Evolutionary conservation across 2,329 filamentous ascomycete species (phyloP).

Genomic region (Metarhizium brunneum): DNA sequence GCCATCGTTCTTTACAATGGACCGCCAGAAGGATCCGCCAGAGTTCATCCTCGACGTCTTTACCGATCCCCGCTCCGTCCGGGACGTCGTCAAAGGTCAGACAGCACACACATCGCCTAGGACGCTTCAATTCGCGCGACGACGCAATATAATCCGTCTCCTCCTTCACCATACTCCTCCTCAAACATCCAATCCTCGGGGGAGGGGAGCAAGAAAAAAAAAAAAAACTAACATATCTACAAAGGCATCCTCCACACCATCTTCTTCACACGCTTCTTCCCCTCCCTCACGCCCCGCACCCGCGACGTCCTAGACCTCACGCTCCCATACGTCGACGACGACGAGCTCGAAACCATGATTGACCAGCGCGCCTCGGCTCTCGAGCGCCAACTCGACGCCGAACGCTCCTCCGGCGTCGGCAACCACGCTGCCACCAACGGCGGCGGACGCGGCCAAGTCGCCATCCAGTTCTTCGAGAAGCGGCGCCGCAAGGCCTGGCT

Average conservation of each 20-base stretch:
- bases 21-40: conserved; percentile 52
- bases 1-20: conserved; percentile 14
- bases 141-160: background rate
- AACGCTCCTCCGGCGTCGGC: conserved; percentile 30
- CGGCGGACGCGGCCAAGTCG: conserved; percentile 52
- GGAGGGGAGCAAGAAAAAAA: background rate
- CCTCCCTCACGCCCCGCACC: conserved; percentile 69
- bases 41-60: conserved; percentile 94
- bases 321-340: conserved; percentile 80
- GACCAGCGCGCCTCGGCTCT: conserved; percentile 76
- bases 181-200: background rate
- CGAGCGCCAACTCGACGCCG: conserved; percentile 63
- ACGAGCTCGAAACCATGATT: conserved; percentile 86
- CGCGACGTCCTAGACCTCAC: conserved; percentile 87
- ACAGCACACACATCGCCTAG: background rate
- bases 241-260: conserved; percentile 89
- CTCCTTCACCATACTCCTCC: background rate
- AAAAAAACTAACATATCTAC: background rate
- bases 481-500: conserved; percentile 73
- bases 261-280: conserved; percentile 98
- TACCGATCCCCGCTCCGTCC: conserved; percentile 79
- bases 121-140: background rate
- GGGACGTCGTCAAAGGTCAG: conserved; percentile 85
- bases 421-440: conserved; percentile 11
- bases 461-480: conserved; percentile 93